Evolutionary conservation across 2,329 filamentous ascomycete species (phyloP).

Genomic region (Aaosphaeria pasadenensis): DNA sequence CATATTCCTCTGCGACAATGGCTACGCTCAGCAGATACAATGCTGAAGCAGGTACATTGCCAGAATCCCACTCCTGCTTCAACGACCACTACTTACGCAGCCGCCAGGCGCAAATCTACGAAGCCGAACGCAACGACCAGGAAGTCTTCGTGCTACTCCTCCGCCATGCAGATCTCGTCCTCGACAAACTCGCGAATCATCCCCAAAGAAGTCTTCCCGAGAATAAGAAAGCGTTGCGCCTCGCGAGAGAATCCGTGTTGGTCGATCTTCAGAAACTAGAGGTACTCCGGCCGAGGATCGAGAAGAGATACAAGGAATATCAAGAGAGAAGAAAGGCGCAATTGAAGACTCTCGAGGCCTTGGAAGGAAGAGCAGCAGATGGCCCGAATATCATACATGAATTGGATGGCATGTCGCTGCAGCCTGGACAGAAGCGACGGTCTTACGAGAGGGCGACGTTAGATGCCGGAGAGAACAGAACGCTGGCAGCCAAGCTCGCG

Average conservation of each 20-base stretch:
- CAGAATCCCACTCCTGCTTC: not conserved
- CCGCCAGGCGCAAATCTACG: constrained; percentile 74
- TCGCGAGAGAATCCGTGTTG: constrained; percentile 61
- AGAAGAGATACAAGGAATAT: constrained; percentile 60
- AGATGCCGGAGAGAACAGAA: constrained; percentile 30
- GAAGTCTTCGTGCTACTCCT: constrained; percentile 91
- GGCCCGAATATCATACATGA: constrained; percentile 13
- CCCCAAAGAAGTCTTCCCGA: constrained; percentile 69
- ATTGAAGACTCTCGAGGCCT: constrained; percentile 18
- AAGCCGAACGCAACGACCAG: constrained; percentile 79
- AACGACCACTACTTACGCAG: constrained; percentile 12
- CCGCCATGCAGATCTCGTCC: constrained; percentile 79
- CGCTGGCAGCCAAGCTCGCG: constrained; percentile 31
- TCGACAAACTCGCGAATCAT: constrained; percentile 71
- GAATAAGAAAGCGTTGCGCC: constrained; percentile 51
- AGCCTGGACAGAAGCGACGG: constrained; percentile 11
- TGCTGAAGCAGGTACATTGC: constrained; percentile 73
- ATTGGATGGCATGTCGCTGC: constrained; percentile 19
- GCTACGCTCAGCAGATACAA: constrained; percentile 74
- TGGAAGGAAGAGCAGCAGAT: constrained; percentile 18
- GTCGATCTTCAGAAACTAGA: constrained; percentile 70
- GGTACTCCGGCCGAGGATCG: constrained; percentile 73
- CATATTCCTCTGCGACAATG: constrained; percentile 76
- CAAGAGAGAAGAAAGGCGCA: constrained; percentile 22
- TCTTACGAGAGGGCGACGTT: constrained; percentile 27